phyloP scores from a whole-genome alignment of 2,329 filamentous ascomycete genomes.

The Sclerotinia trifoliorum region DNA sequence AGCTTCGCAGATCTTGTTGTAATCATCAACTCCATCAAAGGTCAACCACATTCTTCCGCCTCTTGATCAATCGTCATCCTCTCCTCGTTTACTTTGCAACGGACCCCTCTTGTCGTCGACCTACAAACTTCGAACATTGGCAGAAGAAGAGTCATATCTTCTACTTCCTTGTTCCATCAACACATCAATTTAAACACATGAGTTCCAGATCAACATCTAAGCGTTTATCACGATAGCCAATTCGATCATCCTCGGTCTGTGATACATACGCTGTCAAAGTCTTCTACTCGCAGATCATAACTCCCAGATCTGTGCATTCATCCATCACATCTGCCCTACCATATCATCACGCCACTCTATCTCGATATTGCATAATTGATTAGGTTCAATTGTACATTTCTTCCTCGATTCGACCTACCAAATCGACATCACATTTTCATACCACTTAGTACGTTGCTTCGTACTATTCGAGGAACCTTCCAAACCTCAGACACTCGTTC shows the following conservation, averaged over 20 bases:
- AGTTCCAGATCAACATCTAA: constrained; percentile 43
- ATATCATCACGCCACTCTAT: constrained; percentile 2
- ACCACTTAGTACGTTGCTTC: constrained; percentile 11
- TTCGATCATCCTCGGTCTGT: constrained; percentile 32
- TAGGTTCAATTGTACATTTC: constrained; percentile 28
- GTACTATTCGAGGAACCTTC: constrained; percentile 27
- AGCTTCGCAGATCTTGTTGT: constrained; percentile 24
- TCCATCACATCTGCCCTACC: constrained; percentile 12
- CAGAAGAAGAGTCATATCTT: constrained; percentile 51
- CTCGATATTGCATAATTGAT: constrained; percentile 26
- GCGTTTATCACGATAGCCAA: constrained; percentile 42
- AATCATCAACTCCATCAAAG: constrained; percentile 11
- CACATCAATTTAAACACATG: constrained; percentile 43
- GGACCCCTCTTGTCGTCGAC: constrained; percentile 6
- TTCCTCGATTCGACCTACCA: constrained; percentile 30
- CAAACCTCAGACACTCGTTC: constrained; percentile 38
- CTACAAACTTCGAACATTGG: constrained; percentile 27
- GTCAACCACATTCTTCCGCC: constrained; percentile 11
- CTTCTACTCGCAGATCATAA: constrained; percentile 20
- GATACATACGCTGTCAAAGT: constrained; percentile 20
- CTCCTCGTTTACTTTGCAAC: constrained; percentile 1
- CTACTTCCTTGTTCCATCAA: constrained; percentile 46
- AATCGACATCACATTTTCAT: constrained; percentile 27
- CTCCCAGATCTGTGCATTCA: constrained; percentile 18
- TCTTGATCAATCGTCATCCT: constrained; percentile 4